These are phyloP conservation scores for Austroboletus festivus DNA, from an alignment of 768 basidiomycete species.

Conservation along the genomic window DNA sequence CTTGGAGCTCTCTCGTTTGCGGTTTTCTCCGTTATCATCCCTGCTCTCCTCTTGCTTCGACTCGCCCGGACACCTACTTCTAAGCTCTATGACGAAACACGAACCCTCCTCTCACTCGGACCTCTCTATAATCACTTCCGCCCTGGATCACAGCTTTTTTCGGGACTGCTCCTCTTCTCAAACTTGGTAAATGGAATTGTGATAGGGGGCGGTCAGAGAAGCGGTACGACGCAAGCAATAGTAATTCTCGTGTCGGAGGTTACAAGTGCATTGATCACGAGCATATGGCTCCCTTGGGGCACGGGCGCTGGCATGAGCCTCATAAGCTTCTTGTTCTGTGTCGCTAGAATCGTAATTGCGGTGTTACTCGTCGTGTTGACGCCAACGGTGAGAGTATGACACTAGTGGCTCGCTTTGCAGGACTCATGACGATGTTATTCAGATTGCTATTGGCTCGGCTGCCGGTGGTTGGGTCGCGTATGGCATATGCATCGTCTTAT, in stretches of 20 bases:
- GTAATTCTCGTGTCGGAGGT: conserved; percentile 90
- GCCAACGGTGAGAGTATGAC: conserved; percentile 62
- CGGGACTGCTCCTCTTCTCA: conserved; percentile 72
- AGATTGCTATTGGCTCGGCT: conserved; percentile 82
- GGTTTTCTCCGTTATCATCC: conserved; percentile 74
- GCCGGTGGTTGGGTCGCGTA: conserved; percentile 93
- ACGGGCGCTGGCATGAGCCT: conserved; percentile 96
- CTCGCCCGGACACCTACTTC: conserved; percentile 77
- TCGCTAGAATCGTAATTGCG: conserved; percentile 84
- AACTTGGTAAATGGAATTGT: conserved; percentile 82
- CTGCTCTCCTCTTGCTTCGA: conserved; percentile 70
- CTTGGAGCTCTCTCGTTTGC: conserved; percentile 82
- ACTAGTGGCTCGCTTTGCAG: neutral
- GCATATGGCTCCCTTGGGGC: conserved; percentile 95
- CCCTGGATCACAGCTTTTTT: conserved; percentile 87
- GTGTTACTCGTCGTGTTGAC: conserved; percentile 89
- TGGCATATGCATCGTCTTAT: conserved; percentile 81
- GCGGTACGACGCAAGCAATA: conserved; percentile 89
- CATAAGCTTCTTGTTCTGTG: conserved; percentile 90
- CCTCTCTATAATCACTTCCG: conserved; percentile 95
- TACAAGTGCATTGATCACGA: conserved; percentile 80
- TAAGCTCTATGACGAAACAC: conserved; percentile 93
- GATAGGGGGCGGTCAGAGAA: conserved; percentile 85
- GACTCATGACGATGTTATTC: conserved; percentile 10
- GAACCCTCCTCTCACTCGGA: conserved; percentile 85